These are phyloP conservation scores for Luffa acutangula DNA, from an alignment of 306 rosid genomes.

Conservation along the genomic window DNA sequence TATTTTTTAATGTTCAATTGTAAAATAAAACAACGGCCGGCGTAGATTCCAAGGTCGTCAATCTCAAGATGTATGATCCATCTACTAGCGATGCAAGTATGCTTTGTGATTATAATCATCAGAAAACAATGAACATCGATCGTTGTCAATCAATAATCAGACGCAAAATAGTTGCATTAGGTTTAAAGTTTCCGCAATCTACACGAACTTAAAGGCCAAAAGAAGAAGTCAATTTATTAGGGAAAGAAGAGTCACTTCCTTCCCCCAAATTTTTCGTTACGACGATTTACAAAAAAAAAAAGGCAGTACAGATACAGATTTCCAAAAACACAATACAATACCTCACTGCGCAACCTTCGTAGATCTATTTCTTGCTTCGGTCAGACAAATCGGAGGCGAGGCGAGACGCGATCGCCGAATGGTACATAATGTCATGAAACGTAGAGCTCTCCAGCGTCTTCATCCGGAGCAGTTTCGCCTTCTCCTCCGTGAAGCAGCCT, in stretches of 20 bases:
- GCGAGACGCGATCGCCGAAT: constrained; percentile 71
- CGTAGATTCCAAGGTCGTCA: not conserved
- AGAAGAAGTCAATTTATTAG: not conserved
- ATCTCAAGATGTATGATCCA: not conserved
- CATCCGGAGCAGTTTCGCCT: constrained; percentile 55
- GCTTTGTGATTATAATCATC: not conserved
- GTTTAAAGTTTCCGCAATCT: not conserved
- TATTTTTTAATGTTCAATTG: not conserved
- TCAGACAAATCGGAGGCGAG: constrained; percentile 45
- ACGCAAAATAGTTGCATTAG: not conserved
- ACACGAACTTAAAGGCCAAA: not conserved
- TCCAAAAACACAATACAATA: constrained; percentile 2
- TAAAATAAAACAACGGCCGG: not conserved
- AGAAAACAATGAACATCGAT: not conserved
- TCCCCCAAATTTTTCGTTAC: constrained; percentile 10
- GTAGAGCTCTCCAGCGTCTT: constrained; percentile 47
- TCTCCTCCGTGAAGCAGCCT: constrained; percentile 66
- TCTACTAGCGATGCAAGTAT: not conserved
- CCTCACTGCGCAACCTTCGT: not conserved
- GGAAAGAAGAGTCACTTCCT: not conserved
- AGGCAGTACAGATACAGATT: constrained; percentile 9
- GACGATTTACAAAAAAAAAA: constrained; percentile 17
- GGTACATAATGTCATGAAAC: constrained; percentile 74
- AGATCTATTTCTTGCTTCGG: constrained; percentile 13
- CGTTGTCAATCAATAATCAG: not conserved